Percentiles rank a stretch among this genome's conserved stretches.
phyloP scores from a whole-genome alignment of 441 rosid genomes.

The Capsella rubella region DNA sequence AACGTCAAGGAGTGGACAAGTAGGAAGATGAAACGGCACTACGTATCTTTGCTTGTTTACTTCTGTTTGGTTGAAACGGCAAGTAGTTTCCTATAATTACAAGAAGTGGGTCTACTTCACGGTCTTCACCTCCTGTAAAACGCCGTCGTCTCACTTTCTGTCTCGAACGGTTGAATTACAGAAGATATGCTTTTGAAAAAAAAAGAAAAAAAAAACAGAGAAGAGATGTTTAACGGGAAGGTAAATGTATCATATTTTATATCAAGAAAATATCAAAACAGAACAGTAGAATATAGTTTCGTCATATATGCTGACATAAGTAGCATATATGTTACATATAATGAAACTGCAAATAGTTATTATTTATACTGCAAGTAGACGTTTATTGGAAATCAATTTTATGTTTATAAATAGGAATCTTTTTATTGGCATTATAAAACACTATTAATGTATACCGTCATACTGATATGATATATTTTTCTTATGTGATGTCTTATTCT shows the following conservation, averaged over 20 bases:
- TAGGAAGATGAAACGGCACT: too few relatives aligned
- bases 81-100: not conserved
- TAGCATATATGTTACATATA: not conserved
- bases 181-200: not conserved
- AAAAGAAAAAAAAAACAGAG: too few relatives aligned
- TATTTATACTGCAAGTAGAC: too few relatives aligned
- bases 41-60: too few relatives aligned
- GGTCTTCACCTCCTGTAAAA: not conserved
- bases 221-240: not conserved
- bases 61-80: not conserved
- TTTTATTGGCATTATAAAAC: not conserved
- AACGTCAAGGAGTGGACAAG: conserved; percentile 29
- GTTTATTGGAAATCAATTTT: too few relatives aligned
- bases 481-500: conserved; percentile 1
- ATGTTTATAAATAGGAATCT: not conserved
- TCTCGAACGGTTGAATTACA: not conserved
- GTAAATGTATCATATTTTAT: not conserved
- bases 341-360: too few relatives aligned
- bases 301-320: conserved; percentile 6
- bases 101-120: not conserved
- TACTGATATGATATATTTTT: not conserved
- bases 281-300: not conserved
- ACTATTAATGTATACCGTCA: not conserved
- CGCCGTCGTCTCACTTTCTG: not conserved
- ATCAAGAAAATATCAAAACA: not conserved